Base-by-base conservation (phyloP, 2,329 filamentous ascomycete genomes). In the Nemania sp. region DNA sequence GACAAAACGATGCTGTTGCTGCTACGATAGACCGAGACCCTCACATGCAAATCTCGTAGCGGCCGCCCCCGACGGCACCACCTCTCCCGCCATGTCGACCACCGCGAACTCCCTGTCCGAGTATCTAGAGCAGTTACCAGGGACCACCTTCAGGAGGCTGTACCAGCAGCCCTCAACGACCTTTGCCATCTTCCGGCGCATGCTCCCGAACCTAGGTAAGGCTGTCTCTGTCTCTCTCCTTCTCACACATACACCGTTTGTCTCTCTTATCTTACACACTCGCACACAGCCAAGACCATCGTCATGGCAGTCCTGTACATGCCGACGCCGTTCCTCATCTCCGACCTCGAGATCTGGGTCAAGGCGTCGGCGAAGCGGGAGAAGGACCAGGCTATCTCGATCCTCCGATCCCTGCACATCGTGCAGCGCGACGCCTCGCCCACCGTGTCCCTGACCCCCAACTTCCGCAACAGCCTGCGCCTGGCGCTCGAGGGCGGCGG, bases 151-250 rank as follows among this genome's bases (percentile, higher is more conserved):
- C 76, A 87, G 87, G 74, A 90, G 91, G 76, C 84, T 99, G 47
- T 99, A 99, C 82, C 90, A 93, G 79, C 93, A 97, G 81, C 95
- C 95, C 32, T 96, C 94, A 43, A 97, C 95, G 1, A 90, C 93
- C 39, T 87, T 99, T 67, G 95, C 95, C 67, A 93, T 99, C 71
- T 98, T 98, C 76, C 87, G 95, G 68, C 93, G 95, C 79, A 97
- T 99, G 92, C 85, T 99, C 60, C 92, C 95, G 59, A 90, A 96
- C 72, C 79, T 98, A 63, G 92, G 90, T 93, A 81, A 80, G 69
- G 25, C 35, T 39, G 35, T n/a, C 15, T n/a, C 35, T 39, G 11
- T n/a, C 15, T 39, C 29, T 7, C n/a, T 17, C n/a, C 37, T 7
- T 50, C 37, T 29, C 17, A 25, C 21, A 11, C n/a, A 47, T 15